Evolutionary conservation across 2,329 filamentous ascomycete species (phyloP).

Genomic region (Colletotrichum spaethianum): DNA sequence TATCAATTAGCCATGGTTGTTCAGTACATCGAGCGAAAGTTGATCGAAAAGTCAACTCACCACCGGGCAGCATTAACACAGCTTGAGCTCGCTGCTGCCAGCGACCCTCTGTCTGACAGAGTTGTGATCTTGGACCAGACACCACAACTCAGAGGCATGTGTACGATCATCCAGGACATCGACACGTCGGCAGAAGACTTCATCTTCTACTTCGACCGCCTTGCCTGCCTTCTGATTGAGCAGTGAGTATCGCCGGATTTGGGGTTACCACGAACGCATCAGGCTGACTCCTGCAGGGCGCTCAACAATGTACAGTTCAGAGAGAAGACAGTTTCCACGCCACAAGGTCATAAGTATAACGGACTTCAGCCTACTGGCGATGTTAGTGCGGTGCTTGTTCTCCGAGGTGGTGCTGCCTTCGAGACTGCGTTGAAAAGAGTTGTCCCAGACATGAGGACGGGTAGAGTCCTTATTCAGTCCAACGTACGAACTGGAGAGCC

Average conservation of each 20-base stretch:
- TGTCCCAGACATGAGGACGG: constrained; percentile 92
- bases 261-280: background rate
- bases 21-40: constrained; percentile 90
- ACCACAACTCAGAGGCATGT: constrained; percentile 87
- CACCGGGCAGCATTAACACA: constrained; percentile 85
- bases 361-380: constrained; percentile 81
- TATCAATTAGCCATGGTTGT: constrained; percentile 82
- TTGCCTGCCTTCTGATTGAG: constrained; percentile 89
- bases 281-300: constrained; percentile 64
- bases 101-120: constrained; percentile 80
- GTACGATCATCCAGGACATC: constrained; percentile 88
- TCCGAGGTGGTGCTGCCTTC: constrained; percentile 90
- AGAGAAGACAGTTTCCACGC: constrained; percentile 76
- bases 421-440: constrained; percentile 91
- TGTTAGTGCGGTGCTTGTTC: constrained; percentile 87
- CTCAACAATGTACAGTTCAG: constrained; percentile 83
- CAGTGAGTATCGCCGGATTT: constrained; percentile 61
- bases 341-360: constrained; percentile 77
- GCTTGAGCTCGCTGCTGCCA: constrained; percentile 80
- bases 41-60: constrained; percentile 86
- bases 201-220: constrained; percentile 95
- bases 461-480: constrained; percentile 91
- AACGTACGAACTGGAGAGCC: constrained; percentile 89
- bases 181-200: constrained; percentile 89
- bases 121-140: constrained; percentile 83